Base-by-base conservation (phyloP, 1,284 basidiomycete genomes). In the Cutaneotrichosporon daszewskae region DNA sequence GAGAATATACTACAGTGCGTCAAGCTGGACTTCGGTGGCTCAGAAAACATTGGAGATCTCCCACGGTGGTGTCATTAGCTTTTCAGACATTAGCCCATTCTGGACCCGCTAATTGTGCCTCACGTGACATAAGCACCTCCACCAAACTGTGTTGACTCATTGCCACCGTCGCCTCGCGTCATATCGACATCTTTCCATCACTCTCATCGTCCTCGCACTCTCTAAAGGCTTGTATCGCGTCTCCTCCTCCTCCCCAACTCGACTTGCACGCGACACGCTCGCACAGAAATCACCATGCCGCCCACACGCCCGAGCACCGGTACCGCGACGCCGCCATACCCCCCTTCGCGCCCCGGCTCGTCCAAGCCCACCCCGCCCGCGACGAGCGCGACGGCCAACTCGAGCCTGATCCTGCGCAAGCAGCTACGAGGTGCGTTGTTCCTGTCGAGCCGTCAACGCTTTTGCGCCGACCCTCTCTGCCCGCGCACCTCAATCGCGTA, bases 331-430 rank as follows among this genome's bases (percentile, higher is more conserved):
- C 52, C 59, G 10, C 51, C 58, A 9, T 60, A 63, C 39, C 60
- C 60, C 18, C 44, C 57, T 17, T 64, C 61, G 5, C 53, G 66
- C 23, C 66, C 66, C 5, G 47, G 49, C 16, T 56, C 57, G 6
- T 42, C 51, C 38, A 66, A 64, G 51, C 63, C 63, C 16, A 54
- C 52, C 22, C 63, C 63, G 14, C 62, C 62, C 16, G 24, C 43
- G 9, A 42, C 47, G 18, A 55, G 53, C n/a, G 49, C 45, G 12
- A 59, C 61, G 4, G 53, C 53, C 18, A 66, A 70, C 51, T 62
- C 59, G 26, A 58, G 54, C 17, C 77, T 89, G 33, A 78, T 89
- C 36, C 80, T 91, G 20, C 78, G 84, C 36, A 79, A 85, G 32
- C 86, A 91, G 72, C 79, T 90, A 17, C 66, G 77, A n/a, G 62